Conservation (phyloP, 2,329 filamentous ascomycete species). For the Fusarium multiceps region DNA sequence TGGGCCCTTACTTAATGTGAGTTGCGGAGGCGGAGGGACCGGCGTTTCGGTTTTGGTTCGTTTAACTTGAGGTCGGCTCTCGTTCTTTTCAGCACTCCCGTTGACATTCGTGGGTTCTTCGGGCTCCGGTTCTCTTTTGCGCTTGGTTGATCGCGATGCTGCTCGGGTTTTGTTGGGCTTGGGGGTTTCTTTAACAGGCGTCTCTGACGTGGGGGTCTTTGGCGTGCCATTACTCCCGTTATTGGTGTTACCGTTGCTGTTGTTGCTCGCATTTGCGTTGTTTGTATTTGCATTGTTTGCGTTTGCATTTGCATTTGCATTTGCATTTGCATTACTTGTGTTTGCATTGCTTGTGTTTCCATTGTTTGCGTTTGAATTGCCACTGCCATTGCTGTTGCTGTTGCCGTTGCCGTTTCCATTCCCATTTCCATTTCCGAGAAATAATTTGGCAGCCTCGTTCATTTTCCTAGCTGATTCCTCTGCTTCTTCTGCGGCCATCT, state of each 20-base stretch:
- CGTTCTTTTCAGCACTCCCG: constrained; percentile 40
- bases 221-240: constrained; percentile 39
- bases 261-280: not conserved
- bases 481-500: constrained; percentile 71
- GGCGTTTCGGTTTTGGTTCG: constrained; percentile 69
- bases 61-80: constrained; percentile 57
- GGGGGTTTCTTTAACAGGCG: constrained; percentile 46
- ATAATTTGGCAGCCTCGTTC: constrained; percentile 59
- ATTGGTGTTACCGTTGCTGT: constrained; percentile 5
- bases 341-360: constrained; percentile 29
- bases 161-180: constrained; percentile 46
- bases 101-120: constrained; percentile 48
- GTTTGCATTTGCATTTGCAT: not conserved
- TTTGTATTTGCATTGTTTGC: not conserved
- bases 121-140: constrained; percentile 57
- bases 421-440: constrained; percentile 53
- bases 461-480: constrained; percentile 67
- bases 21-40: constrained; percentile 59
- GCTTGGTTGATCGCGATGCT: constrained; percentile 55
- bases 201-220: constrained; percentile 42
- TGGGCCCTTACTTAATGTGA: constrained; percentile 45
- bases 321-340: constrained; percentile 2
- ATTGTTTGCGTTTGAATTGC: not conserved
- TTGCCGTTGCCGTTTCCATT: constrained; percentile 12
- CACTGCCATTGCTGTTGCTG: constrained; percentile 21